phyloP scores from a whole-genome alignment of 495 filamentous ascomycete genomes.

The Pseudevernia furfuracea region DNA sequence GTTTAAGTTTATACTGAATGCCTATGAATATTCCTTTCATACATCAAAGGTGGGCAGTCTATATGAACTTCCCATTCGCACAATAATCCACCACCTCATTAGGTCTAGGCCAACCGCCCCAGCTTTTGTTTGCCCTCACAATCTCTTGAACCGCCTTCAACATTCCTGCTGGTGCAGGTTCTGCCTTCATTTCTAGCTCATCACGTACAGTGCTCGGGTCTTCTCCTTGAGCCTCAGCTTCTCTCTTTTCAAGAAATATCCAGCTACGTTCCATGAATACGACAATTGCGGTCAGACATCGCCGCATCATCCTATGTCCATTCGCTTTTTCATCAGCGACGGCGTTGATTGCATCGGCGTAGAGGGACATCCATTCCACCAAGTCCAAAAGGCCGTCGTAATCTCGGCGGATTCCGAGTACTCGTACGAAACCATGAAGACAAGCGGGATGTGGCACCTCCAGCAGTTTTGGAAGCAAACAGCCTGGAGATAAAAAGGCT shows the following conservation, averaged over 20 bases:
- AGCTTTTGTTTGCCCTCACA: conserved; percentile 38
- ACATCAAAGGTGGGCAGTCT: background rate
- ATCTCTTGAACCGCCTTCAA: conserved; percentile 38
- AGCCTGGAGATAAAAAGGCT: conserved; percentile 15
- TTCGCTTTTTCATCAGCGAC: conserved; percentile 36
- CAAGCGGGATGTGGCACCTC: conserved; percentile 39
- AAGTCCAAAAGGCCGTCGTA: conserved; percentile 43
- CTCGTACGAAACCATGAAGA: conserved; percentile 48
- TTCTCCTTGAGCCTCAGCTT: conserved; percentile 1
- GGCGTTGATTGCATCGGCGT: conserved; percentile 33
- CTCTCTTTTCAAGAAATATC: conserved; percentile 15
- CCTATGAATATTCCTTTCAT: too few relatives aligned
- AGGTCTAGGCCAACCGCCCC: conserved; percentile 49
- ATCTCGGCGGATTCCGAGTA: conserved; percentile 44
- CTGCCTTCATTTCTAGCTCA: conserved; percentile 3
- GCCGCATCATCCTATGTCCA: conserved; percentile 40
- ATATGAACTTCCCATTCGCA: conserved; percentile 16
- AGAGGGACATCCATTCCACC: conserved; percentile 47
- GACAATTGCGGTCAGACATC: conserved; percentile 44
- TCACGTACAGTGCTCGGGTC: background rate
- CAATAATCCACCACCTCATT: conserved; percentile 45
- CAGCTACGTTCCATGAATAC: conserved; percentile 45
- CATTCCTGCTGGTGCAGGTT: conserved; percentile 25
- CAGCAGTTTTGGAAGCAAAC: conserved; percentile 32
- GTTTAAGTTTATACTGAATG: background rate